Base-by-base conservation (phyloP, 1,139 yeast species). In the Kodamaea suecica region DNA sequence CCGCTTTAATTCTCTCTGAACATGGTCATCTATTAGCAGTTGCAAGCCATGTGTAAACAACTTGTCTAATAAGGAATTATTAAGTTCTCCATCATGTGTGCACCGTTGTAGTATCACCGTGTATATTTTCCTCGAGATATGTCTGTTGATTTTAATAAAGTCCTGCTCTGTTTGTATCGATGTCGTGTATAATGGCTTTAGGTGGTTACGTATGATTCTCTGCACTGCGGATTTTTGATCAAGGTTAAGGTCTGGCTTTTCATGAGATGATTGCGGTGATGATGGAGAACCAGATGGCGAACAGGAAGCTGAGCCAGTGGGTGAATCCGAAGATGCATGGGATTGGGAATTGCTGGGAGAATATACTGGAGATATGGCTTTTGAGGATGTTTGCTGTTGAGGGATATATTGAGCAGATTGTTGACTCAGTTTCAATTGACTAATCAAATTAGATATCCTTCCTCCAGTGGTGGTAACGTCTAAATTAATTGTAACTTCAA, bases 211-310 rank as follows among this genome's bases (percentile, higher is more conserved):
- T 5, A 81, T 80, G 39, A 75, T 66, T 17, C 52, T 61, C 47
- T 80, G 86, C 14, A 80, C 69, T 37, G 52, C 57, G 5, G 56
- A 54, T 45, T 80, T 80, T 40, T 73, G 74, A 23, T 64, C 70
- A 14, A 66, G 57, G 0, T 70, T 50, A 4, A 40, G 34, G 5
- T 39, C 45, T 1, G 39, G 35, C 14, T 38, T 38, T 5, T 41
- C 40, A 3, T 37, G 28, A 2, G 42, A 42, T 5, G 44, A 36
- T 23, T 34, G 39, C 3, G 30, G 31, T 11, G 17, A 23, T n/a
- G 38, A 14, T 5, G 47, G 44, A 10, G 29, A 35, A 14, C 17
- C 5, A 23, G 20, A 31, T 28, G 25, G 29, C 14, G 16, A 15
- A 25, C 27, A 11, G 34, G 26, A n/a, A n/a, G 27, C 12, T 23